phyloP scores from a whole-genome alignment of 2,329 filamentous ascomycete species.

The Cercospora janseana region DNA sequence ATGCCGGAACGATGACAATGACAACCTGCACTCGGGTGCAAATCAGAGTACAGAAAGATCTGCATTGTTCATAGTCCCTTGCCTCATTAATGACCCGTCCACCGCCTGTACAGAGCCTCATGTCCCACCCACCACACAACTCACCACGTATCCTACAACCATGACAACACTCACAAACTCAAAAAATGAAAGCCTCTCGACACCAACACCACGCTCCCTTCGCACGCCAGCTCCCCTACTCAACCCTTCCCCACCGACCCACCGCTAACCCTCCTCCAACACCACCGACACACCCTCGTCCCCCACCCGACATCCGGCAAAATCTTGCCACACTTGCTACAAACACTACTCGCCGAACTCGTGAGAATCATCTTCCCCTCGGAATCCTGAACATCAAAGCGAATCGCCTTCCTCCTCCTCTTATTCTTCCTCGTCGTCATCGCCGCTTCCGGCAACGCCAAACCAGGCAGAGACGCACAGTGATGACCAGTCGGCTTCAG shows the following conservation, averaged over 20 bases:
- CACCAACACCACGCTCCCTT: not conserved
- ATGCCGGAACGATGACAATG: too few species aligned
- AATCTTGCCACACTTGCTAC: conserved; percentile 9
- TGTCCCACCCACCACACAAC: too few species aligned
- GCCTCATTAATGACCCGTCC: too few species aligned
- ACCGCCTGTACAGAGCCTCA: too few species aligned
- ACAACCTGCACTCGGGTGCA: too few species aligned
- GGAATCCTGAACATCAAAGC: conserved; percentile 10
- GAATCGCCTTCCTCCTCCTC: not conserved
- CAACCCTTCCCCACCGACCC: not conserved
- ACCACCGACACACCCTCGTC: conserved; percentile 8
- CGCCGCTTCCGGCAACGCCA: not conserved
- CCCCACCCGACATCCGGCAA: conserved; percentile 9
- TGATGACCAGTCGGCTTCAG: too few species aligned
- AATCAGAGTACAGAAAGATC: too few species aligned
- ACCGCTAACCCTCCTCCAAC: conserved; percentile 9
- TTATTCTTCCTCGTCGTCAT: not conserved
- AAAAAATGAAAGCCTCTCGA: not conserved
- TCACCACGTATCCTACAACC: too few species aligned
- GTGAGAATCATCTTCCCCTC: conserved; percentile 10
- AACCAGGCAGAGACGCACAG: too few species aligned
- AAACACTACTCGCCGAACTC: conserved; percentile 11
- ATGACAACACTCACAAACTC: too few species aligned
- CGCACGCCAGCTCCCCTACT: not conserved
- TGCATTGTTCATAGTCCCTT: too few species aligned